Conservation (phyloP, 2,329 filamentous ascomycete species). For the Fusarium miscanthi region DNA sequence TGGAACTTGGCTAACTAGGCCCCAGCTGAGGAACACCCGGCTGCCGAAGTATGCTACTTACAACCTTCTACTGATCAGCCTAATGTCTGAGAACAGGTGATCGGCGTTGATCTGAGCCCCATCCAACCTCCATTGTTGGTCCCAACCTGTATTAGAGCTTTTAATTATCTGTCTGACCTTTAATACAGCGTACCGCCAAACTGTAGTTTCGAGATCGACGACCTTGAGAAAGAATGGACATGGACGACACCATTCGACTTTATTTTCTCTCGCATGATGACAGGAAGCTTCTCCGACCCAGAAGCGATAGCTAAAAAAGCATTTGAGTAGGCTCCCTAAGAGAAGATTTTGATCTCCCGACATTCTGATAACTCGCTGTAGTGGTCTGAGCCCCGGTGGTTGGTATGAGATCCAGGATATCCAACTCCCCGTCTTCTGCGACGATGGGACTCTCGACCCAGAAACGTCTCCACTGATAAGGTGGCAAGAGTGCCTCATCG, state of each 20-base stretch:
- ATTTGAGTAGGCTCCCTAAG: not conserved
- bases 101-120: conserved; percentile 25
- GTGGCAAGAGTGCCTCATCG: conserved; percentile 20
- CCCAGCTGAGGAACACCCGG: conserved; percentile 20
- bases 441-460: conserved; percentile 6
- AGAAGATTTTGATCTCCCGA: accelerated
- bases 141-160: accelerated
- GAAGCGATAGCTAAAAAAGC: conserved; percentile 6
- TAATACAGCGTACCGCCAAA: conserved; percentile 17
- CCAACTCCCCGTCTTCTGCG: conserved; percentile 22
- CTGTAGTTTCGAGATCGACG: conserved; percentile 25
- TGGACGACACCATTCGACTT: conserved; percentile 24
- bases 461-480: conserved; percentile 1
- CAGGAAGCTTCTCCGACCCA: conserved; percentile 9
- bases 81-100: not conserved
- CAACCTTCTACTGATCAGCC: accelerated
- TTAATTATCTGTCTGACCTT: accelerated
- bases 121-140: conserved; percentile 28
- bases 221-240: conserved; percentile 29
- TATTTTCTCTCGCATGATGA: conserved; percentile 32
- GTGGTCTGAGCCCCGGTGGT: conserved; percentile 4
- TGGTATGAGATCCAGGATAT: conserved; percentile 35
- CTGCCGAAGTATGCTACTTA: not conserved
- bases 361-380: not conserved
- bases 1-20: not conserved